These are phyloP conservation scores for Daldinia sp. DNA, from an alignment of 2,329 filamentous ascomycete species.

Conservation along the genomic window DNA sequence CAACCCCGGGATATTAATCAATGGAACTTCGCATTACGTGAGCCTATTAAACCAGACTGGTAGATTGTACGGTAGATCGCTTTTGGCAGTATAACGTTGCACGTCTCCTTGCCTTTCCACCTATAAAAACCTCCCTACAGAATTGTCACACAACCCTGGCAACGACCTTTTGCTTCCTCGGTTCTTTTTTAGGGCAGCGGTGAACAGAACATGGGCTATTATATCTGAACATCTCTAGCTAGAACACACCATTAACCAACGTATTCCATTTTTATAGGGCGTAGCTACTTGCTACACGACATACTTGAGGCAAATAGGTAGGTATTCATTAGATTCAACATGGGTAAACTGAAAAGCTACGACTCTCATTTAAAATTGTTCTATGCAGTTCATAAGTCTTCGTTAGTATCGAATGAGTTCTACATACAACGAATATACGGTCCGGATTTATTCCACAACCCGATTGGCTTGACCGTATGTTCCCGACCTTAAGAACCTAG, in stretches of 20 bases:
- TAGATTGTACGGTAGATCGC: background rate
- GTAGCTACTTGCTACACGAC: background rate
- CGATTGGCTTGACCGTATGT: slow-evolving; percentile 2
- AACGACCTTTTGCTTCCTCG: background rate
- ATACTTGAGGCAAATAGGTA: background rate
- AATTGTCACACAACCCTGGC: background rate
- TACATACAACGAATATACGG: slow-evolving; percentile 30
- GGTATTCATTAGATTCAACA: background rate
- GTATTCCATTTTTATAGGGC: background rate
- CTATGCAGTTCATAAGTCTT: slow-evolving; percentile 33
- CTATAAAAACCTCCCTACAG: too few species aligned
- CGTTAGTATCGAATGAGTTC: slow-evolving; percentile 32
- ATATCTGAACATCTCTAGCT: too few species aligned
- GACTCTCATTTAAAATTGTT: background rate
- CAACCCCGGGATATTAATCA: too few species aligned
- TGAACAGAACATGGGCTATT: too few species aligned
- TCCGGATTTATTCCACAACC: slow-evolving; percentile 13
- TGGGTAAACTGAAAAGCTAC: background rate
- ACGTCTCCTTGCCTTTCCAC: background rate
- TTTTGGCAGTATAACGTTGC: background rate
- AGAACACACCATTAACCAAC: too few species aligned
- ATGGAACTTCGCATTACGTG: background rate
- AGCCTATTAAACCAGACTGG: background rate
- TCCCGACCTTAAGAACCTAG: slow-evolving; percentile 9
- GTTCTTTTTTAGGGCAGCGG: too few species aligned